Percentiles rank a stretch among this genome's conserved stretches.
phyloP scores from a whole-genome alignment of 2,329 filamentous ascomycete species.

The Beauveria bassiana region DNA sequence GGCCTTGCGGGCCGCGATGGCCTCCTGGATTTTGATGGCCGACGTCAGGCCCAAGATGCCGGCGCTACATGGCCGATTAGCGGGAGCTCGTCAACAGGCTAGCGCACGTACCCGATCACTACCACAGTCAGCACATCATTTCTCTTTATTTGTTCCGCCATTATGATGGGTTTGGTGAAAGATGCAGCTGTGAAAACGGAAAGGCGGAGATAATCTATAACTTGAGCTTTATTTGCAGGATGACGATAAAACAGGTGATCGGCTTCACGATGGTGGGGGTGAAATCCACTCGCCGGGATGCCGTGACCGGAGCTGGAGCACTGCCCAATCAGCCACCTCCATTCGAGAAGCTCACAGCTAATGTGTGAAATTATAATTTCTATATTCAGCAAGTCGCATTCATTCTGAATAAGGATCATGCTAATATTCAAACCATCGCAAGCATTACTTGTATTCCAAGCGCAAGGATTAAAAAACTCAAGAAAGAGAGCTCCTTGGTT shows the following conservation, averaged over 20 bases:
- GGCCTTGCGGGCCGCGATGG: slow-evolving; percentile 8
- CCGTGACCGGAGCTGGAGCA: slow-evolving; percentile 3
- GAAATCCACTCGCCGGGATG: not conserved
- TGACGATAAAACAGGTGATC: not conserved
- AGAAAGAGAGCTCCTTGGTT: not conserved
- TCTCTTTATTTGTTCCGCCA: not conserved
- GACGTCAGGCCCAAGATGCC: slow-evolving; percentile 45
- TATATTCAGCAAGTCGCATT: no score
- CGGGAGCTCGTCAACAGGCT: not conserved
- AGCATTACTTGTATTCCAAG: not conserved
- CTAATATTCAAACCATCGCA: no score
- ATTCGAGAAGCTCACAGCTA: not conserved
- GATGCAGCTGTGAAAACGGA: no score
- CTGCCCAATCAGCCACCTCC: not conserved
- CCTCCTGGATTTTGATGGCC: slow-evolving; percentile 36
- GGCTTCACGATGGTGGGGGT: not conserved
- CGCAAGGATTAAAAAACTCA: not conserved
- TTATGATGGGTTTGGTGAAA: not conserved
- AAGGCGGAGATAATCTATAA: not conserved
- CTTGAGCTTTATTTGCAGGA: not conserved
- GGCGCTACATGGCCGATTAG: slow-evolving; percentile 30
- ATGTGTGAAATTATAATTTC: no score
- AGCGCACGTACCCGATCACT: slow-evolving; percentile 10
- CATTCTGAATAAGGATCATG: no score
- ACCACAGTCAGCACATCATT: slow-evolving; percentile 4